Percentiles rank a stretch among this genome's conserved stretches.
phyloP scores from a whole-genome alignment of 805 yeast genomes.

The Saccharomycopsis lassenensis region DNA sequence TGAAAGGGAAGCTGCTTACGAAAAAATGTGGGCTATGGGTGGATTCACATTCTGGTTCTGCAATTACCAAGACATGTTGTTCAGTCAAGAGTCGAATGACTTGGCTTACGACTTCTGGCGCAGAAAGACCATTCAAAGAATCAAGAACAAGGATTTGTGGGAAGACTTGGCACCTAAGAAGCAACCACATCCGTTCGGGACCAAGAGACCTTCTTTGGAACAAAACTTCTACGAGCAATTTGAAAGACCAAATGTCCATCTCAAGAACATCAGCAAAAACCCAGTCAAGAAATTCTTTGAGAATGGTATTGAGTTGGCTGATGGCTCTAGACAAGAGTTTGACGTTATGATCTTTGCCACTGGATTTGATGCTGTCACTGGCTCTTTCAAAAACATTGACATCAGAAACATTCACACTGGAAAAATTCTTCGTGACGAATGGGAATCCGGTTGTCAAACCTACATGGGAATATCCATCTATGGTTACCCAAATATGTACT shows the following conservation, averaged over 20 bases:
- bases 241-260: slow-evolving; percentile 18
- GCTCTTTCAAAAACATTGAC: slow-evolving; percentile 20
- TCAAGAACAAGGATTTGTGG: slow-evolving; percentile 17
- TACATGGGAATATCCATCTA: slow-evolving; percentile 21
- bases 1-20: no score
- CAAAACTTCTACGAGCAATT: slow-evolving; percentile 18
- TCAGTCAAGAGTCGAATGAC: slow-evolving; percentile 16
- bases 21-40: slow-evolving; percentile 21
- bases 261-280: slow-evolving; percentile 20
- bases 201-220: slow-evolving; percentile 20
- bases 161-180: slow-evolving; percentile 18
- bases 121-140: slow-evolving; percentile 12
- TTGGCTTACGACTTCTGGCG: slow-evolving; percentile 19
- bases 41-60: slow-evolving; percentile 24
- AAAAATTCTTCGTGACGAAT: slow-evolving; percentile 14
- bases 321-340: slow-evolving; percentile 16
- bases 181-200: slow-evolving; percentile 19
- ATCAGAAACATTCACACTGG: slow-evolving; percentile 17
- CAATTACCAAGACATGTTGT: slow-evolving; percentile 17
- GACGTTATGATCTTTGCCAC: slow-evolving; percentile 20
- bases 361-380: slow-evolving; percentile 22
- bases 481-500: slow-evolving; percentile 25
- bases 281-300: slow-evolving; percentile 18
- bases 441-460: slow-evolving; percentile 17
- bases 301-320: slow-evolving; percentile 15